Evolutionary conservation across 352 stramenopile genomes (phyloP), one percentile per base, ranked within the genome.

Genomic region (Phytophthora idaei): DNA sequence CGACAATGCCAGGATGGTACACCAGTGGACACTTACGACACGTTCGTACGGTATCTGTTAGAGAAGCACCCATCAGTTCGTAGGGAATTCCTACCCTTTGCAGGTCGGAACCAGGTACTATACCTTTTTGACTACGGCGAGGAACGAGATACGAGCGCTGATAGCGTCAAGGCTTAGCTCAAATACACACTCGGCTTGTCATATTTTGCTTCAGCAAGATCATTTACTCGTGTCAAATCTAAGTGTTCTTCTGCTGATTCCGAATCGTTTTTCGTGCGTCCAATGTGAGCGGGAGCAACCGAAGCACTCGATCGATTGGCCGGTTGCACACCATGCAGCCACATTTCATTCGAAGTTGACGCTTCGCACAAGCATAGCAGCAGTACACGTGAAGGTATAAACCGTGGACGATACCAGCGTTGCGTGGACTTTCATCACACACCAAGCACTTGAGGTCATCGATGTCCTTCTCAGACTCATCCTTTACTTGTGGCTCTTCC

Each of bases 381-480:
- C 76, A 86, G 65, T 94, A 94, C 32, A 90, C 83, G 47, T 96
- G 88, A 7, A 94, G 67, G 55, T 93, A 96, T 50, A 91, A 70
- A 34, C 87, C 88, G 49, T 96, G 88, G 5, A 88, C 72, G 36
- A 95, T 67, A 34, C 69, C 85, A 5, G 84, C 83, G 36, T 93
- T 80, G 31, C 86, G 83, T 7, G 77, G 76, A 21, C 83, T 85
- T 57, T 77, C 59, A 15, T 73, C 58, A 45, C 88, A 95, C 12
- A 93, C 71, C 7, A 95, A 78, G 44, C 88, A 95, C 46, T 80
- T 64, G 3, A 93, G 59, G 36, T 91, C 80, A 36, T 91, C 85
- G 14, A 78, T 74, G 37, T 86, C 74, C 37, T 74, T 69, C 15
- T 78, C 66, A 10, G 47, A 1, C 27, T 73, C 55, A 17, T 63